phyloP scores from a whole-genome alignment of 1,139 yeast species.

The Magnusiomyces paraingens region DNA sequence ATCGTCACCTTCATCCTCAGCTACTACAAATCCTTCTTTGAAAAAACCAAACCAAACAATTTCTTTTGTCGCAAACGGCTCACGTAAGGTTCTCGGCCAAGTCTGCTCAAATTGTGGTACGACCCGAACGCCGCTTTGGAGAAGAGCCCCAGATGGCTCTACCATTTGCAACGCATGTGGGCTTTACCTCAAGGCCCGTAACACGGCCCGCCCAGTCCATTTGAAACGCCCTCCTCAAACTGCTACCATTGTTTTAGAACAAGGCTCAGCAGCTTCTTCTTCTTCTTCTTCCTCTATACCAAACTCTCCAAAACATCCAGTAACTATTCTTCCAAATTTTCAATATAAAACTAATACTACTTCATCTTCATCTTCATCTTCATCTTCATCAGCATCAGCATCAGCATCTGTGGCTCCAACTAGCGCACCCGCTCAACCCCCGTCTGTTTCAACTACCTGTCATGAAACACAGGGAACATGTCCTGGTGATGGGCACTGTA shows the following conservation, averaged over 20 bases:
- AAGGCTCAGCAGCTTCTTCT: not conserved
- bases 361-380: too few species aligned
- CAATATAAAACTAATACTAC: constrained; percentile 8
- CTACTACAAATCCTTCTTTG: not conserved
- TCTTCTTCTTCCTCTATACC: not conserved
- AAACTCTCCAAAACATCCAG: not conserved
- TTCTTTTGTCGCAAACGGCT: constrained; percentile 1
- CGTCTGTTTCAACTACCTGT: constrained; percentile 5
- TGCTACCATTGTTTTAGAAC: constrained; percentile 34
- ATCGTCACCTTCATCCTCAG: not conserved
- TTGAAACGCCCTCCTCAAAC: constrained; percentile 62
- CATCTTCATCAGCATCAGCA: not conserved
- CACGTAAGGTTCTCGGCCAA: constrained; percentile 31
- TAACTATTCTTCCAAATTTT: not conserved
- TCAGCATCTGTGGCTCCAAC: constrained; percentile 13
- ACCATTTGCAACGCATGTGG: constrained; percentile 72
- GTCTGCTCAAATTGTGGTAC: constrained; percentile 62
- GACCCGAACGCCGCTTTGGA: constrained; percentile 64
- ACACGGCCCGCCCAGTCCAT: constrained; percentile 46
- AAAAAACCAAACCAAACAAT: not conserved
- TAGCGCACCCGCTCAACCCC: constrained; percentile 11
- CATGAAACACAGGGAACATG: constrained; percentile 50
- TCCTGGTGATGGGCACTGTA: constrained; percentile 77
- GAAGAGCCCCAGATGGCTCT: constrained; percentile 61
- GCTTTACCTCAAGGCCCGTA: constrained; percentile 39